Conservation (phyloP, 2,329 filamentous ascomycete species). For the Fusarium robinianum region DNA sequence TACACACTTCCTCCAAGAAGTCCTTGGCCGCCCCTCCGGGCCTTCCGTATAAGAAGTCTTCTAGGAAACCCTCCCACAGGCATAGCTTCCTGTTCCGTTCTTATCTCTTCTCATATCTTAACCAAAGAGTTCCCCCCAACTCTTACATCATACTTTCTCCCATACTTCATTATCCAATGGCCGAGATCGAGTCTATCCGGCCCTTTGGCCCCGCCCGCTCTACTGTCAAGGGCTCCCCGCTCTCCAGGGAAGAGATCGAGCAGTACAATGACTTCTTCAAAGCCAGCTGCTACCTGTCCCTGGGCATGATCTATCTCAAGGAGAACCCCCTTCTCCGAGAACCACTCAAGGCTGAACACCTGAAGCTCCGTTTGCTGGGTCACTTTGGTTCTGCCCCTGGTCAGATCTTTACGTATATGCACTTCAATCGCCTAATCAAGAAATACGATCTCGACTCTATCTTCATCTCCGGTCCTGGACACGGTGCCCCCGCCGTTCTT, state of each 20-base stretch:
- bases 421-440: slow-evolving; percentile 81
- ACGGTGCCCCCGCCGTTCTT: slow-evolving; percentile 76
- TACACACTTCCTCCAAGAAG: slow-evolving; percentile 1
- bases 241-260: slow-evolving; percentile 67
- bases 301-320: slow-evolving; percentile 81
- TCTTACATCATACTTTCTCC: slow-evolving; percentile 13
- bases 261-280: slow-evolving; percentile 75
- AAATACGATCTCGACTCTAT: slow-evolving; percentile 75
- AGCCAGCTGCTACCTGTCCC: slow-evolving; percentile 73
- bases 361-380: slow-evolving; percentile 74
- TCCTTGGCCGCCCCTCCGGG: slow-evolving; percentile 19
- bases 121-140: slow-evolving; percentile 27
- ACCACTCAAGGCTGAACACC: slow-evolving; percentile 68
- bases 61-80: slow-evolving; percentile 9
- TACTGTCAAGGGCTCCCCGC: slow-evolving; percentile 63
- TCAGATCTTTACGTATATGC: slow-evolving; percentile 80
- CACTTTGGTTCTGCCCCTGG: slow-evolving; percentile 83
- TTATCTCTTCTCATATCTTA: slow-evolving; percentile 31
- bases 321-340: slow-evolving; percentile 74
- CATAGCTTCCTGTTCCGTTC: slow-evolving; percentile 11
- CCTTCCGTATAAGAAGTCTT: slow-evolving; percentile 34
- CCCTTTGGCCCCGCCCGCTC: slow-evolving; percentile 69
- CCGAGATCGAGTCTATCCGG: slow-evolving; percentile 60
- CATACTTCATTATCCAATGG: slow-evolving; percentile 35
- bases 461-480: slow-evolving; percentile 77